Base-by-base conservation (phyloP, 371 early-diverging fungal genomes). In the Apophysomyces variabilis region DNA sequence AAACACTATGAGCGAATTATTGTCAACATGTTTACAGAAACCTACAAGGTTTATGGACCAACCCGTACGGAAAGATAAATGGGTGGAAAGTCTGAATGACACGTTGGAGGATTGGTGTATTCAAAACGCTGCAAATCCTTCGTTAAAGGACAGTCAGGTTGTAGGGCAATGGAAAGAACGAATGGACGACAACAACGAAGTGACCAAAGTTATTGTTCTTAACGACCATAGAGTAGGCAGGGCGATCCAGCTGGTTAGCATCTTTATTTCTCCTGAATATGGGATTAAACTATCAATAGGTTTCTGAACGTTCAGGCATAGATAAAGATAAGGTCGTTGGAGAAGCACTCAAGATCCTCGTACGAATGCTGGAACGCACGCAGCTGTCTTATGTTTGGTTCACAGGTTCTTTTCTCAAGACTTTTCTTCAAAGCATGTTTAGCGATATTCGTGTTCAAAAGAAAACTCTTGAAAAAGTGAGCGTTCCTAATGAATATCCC, bases 51-150 rank as follows among this genome's bases (percentile, higher is more conserved):
- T 60, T 6, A 60, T 66, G 32, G 64, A 71, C 7, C 58, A 66
- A 18, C 64, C 70, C 13, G 57, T 47, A 1, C 64, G 67, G 66
- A 74, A 74, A 35, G 66, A 71, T 3, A 43, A 61, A n/a, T 76
- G 76, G 76, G 66, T 76, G 5, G 71, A 70, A 35, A 67, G 69
- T 50, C 9, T 76, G 21, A 70, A 76, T 16, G 73, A 72, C 36
- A 68, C 66, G 0, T 35, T 76, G 18, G 76, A 76, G 39, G 76
- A 76, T 50, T 76, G 76, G 76, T 70, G 71, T 54, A 66, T 50
- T 43, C 80, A 83, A 56, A 81, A 83, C 66, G 84, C 79, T 64
- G 70, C 75, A 0, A 68, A 76, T 18, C 61, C 77, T 1, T 54
- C 80, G 8, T 72, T 68, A 44, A 69, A 80, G 32, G 79, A 71